These are phyloP conservation scores for Apiospora saccharicola DNA, from an alignment of 2,329 filamentous ascomycete species.

Conservation along the genomic window DNA sequence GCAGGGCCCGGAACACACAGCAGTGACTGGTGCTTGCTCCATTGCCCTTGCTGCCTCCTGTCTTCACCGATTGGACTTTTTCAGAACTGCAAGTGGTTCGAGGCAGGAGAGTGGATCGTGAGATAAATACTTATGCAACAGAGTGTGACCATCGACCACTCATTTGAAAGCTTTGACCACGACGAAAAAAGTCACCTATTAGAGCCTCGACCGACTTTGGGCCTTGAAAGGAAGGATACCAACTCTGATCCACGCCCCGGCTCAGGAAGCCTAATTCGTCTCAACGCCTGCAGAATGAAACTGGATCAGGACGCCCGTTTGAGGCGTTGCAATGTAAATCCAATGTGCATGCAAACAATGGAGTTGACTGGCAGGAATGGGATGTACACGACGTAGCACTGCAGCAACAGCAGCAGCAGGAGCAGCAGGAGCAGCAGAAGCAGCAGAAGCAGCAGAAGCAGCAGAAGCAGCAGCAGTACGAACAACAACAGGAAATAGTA, in stretches of 20 bases:
- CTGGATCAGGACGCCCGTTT: neutral
- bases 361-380: neutral
- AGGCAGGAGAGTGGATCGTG: constrained; percentile 15
- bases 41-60: constrained; percentile 12
- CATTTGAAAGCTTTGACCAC: constrained; percentile 7
- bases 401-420: neutral
- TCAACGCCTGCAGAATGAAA: neutral
- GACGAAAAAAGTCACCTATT: constrained; percentile 12
- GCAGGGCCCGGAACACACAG: neutral
- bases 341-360: neutral
- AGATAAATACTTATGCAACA: constrained; percentile 16
- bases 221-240: neutral
- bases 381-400: neutral
- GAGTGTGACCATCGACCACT: constrained; percentile 3
- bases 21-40: neutral
- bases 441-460: no score
- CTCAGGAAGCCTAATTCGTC: neutral
- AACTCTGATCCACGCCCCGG: constrained; percentile 4
- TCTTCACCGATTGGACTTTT: constrained; percentile 16
- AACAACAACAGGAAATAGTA: no score
- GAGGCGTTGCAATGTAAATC: neutral
- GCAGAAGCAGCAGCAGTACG: neutral
- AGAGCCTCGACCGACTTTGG: constrained; percentile 3
- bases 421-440: no score
- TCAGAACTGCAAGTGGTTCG: constrained; percentile 1